Conservation (phyloP, 148 eudicot species). For the Fagopyrum esculentum region DNA sequence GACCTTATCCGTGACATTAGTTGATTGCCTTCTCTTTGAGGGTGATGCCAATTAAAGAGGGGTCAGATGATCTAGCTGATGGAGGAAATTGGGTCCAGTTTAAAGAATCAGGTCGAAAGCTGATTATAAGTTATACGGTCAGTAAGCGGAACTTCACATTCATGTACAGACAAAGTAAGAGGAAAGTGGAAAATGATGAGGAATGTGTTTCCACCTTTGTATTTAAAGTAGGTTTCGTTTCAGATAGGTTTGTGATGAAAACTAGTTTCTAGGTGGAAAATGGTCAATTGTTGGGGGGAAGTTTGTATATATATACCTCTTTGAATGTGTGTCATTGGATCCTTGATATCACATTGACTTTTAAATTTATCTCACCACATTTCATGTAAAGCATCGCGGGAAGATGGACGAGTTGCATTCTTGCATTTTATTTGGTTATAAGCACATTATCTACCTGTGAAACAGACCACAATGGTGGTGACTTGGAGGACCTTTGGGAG, state of each 20-base stretch:
- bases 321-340: neutral
- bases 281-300: neutral
- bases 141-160: neutral
- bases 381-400: no score
- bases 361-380: no score
- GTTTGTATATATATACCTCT: neutral
- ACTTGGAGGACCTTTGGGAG: no score
- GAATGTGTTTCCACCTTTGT: neutral
- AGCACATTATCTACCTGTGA: no score
- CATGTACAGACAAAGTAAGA: neutral
- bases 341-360: no score
- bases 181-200: neutral
- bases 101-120: neutral
- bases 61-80: neutral
- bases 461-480: no score
- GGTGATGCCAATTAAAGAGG: neutral
- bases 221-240: neutral
- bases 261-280: neutral
- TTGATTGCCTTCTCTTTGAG: neutral
- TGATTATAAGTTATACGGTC: neutral
- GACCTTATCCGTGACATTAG: neutral
- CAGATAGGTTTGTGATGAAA: neutral
- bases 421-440: no score
- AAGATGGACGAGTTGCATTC: no score
- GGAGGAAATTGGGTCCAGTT: neutral